A percentile compares a stretch with the other conserved stretches of the same genome.
phyloP scores from a whole-genome alignment of 2,329 filamentous ascomycete genomes.

The Ambrosiella beaveri region DNA sequence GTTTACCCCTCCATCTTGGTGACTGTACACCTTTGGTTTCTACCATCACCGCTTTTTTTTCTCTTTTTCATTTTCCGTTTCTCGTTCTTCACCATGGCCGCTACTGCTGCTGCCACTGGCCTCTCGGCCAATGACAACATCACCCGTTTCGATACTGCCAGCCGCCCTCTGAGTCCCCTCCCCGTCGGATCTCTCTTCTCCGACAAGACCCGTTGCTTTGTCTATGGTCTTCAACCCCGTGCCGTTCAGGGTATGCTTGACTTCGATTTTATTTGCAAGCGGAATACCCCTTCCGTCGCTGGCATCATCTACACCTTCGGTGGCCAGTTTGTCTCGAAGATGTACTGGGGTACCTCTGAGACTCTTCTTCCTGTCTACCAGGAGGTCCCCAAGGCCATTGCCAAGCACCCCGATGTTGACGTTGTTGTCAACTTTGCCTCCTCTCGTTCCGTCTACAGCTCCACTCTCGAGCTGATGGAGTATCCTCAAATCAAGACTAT shows the following conservation, averaged over 20 bases:
- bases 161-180: constrained; percentile 76
- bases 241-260: constrained; percentile 89
- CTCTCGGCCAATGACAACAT: constrained; percentile 95
- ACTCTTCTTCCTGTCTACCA: constrained; percentile 98
- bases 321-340: constrained; percentile 99
- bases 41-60: constrained; percentile 1
- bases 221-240: constrained; percentile 96
- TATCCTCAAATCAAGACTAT: constrained; percentile 95
- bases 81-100: constrained; percentile 15
- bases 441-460: constrained; percentile 94
- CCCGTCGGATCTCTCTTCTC: constrained; percentile 88
- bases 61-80: constrained; percentile 13
- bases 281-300: constrained; percentile 83
- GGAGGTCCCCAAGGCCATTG: constrained; percentile 75
- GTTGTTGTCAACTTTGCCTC: constrained; percentile 99
- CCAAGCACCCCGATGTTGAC: constrained; percentile 94
- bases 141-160: constrained; percentile 83
- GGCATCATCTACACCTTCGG: constrained; percentile 99
- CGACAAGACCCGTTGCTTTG: constrained; percentile 98
- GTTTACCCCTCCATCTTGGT: not conserved
- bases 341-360: constrained; percentile 99
- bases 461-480: constrained; percentile 97
- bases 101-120: constrained; percentile 32
- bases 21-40: not conserved
- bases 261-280: constrained; percentile 99